These are phyloP conservation scores for Suillus cothurnatus DNA, from an alignment of 768 basidiomycete species.

Conservation along the genomic window DNA sequence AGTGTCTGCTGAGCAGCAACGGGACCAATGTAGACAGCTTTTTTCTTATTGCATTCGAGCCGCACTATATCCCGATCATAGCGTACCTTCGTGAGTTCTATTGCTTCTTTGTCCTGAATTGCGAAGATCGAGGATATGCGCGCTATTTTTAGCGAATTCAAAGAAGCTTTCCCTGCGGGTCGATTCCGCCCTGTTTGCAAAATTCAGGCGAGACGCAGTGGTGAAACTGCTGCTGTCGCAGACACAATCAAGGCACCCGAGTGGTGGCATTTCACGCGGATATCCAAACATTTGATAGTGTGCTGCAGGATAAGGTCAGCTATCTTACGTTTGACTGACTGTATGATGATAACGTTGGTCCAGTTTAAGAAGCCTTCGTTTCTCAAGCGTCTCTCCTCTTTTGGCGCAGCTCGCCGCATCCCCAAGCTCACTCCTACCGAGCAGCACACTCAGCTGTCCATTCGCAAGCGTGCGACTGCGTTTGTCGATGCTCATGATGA, in stretches of 20 bases:
- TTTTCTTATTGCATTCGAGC: conserved; percentile 76
- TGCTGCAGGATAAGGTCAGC: conserved; percentile 80
- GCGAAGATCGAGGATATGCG: conserved; percentile 13
- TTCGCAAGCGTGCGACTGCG: conserved; percentile 91
- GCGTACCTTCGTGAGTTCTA: conserved; percentile 61
- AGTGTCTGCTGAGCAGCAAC: conserved; percentile 76
- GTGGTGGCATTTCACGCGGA: conserved; percentile 93
- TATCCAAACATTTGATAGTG: conserved; percentile 90
- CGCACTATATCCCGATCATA: conserved; percentile 88
- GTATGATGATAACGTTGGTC: conserved; percentile 12
- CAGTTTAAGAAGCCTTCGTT: conserved; percentile 90
- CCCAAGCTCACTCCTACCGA: conserved; percentile 80
- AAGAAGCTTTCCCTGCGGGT: conserved; percentile 92
- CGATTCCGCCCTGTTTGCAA: conserved; percentile 90
- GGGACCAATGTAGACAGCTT: conserved; percentile 78
- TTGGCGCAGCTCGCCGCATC: conserved; percentile 68
- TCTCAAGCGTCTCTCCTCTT: conserved; percentile 79
- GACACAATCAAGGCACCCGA: conserved; percentile 89
- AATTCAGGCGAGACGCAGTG: conserved; percentile 83
- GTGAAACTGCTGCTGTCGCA: conserved; percentile 78
- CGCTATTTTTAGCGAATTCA: conserved; percentile 72
- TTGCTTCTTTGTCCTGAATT: neutral
- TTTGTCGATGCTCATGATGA: conserved; percentile 94
- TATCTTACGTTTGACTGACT: neutral
- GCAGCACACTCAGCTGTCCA: conserved; percentile 82